A percentile compares a stretch with the other conserved stretches of the same genome.
Conservation (phyloP, 208 protist genomes). For the Crithidia acanthocephali region DNA sequence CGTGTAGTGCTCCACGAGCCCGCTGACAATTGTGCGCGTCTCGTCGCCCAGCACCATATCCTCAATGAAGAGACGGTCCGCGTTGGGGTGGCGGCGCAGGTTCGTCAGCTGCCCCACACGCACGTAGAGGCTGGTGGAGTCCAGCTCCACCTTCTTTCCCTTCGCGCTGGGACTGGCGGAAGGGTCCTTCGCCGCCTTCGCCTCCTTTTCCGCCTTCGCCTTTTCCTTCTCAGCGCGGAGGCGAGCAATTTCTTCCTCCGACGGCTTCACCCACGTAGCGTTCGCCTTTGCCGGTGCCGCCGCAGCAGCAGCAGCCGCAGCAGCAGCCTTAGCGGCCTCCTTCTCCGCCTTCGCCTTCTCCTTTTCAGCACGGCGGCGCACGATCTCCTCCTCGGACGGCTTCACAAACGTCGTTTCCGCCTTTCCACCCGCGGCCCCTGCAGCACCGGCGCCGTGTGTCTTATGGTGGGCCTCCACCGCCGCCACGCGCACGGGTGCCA, state of each 20-base stretch:
- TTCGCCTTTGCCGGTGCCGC: neutral
- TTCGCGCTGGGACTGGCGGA: constrained; percentile 24
- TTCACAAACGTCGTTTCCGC: constrained; percentile 54
- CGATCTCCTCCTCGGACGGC: constrained; percentile 82
- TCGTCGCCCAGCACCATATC: constrained; percentile 93
- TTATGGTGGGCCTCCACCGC: constrained; percentile 13
- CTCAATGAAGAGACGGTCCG: constrained; percentile 92
- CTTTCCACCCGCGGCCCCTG: constrained; percentile 6
- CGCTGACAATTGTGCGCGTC: constrained; percentile 91
- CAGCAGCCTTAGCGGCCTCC: constrained; percentile 43
- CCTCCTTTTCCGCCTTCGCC: constrained; percentile 69
- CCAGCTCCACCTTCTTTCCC: constrained; percentile 35
- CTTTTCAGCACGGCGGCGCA: constrained; percentile 78
- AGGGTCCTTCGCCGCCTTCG: constrained; percentile 25
- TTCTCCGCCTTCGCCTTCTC: constrained; percentile 76
- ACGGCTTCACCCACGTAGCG: constrained; percentile 46
- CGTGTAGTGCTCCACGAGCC: constrained; percentile 85
- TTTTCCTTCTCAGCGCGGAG: constrained; percentile 80
- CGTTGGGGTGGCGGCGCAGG: constrained; percentile 78
- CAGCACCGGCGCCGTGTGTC: neutral
- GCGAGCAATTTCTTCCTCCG: constrained; percentile 77
- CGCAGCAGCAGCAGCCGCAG: constrained; percentile 19
- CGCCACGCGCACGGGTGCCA: constrained; percentile 40
- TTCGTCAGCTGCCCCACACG: constrained; percentile 88
- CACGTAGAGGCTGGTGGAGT: constrained; percentile 53